Conservation (phyloP, 306 rosid species). For the Leucaena leucocephala region DNA sequence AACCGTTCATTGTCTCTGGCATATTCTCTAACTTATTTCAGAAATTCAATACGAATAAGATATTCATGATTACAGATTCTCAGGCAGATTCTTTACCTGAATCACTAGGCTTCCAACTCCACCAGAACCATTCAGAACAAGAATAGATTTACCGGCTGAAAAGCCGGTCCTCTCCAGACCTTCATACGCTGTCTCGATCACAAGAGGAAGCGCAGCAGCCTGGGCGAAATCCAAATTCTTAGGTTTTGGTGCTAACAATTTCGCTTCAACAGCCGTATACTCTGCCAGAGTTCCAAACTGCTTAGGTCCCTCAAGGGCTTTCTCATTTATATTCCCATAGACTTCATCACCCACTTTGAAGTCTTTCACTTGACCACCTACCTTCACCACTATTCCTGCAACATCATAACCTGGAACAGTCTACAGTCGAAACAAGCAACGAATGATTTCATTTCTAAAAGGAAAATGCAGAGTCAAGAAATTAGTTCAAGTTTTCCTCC, state of each 20-base stretch:
- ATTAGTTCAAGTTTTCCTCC: background rate
- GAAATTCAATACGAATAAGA: background rate
- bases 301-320: constrained; percentile 81
- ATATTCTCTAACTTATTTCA: background rate
- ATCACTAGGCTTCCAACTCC: constrained; percentile 95
- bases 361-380: constrained; percentile 57
- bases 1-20: background rate
- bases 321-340: constrained; percentile 85
- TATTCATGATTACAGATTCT: background rate
- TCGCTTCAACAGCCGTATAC: constrained; percentile 92
- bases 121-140: constrained; percentile 90
- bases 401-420: constrained; percentile 94
- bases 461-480: constrained; percentile 22
- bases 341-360: constrained; percentile 75
- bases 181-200: constrained; percentile 89
- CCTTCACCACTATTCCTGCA: constrained; percentile 65
- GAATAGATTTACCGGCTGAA: constrained; percentile 84
- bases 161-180: constrained; percentile 83
- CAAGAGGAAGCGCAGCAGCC: constrained; percentile 87
- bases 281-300: constrained; percentile 91
- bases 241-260: constrained; percentile 75
- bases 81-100: constrained; percentile 58
- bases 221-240: constrained; percentile 75
- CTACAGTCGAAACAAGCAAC: constrained; percentile 43
- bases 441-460: constrained; percentile 45